Conservation (phyloP, 495 filamentous ascomycete species). For the Xanthoparmelia taractica region DNA sequence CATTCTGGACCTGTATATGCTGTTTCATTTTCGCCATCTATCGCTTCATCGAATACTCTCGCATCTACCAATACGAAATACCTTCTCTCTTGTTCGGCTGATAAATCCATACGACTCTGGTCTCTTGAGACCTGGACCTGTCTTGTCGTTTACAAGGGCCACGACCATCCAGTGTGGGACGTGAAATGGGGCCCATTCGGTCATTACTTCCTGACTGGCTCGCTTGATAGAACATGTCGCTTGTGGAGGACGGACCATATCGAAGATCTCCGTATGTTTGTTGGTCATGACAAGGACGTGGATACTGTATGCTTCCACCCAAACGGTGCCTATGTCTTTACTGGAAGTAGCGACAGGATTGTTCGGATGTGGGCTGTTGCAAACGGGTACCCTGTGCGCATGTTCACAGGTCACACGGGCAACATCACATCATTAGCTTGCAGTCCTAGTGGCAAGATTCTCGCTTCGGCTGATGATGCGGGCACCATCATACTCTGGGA, state of each 20-base stretch:
- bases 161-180: conserved; percentile 81
- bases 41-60: conserved; percentile 39
- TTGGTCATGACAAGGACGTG: conserved; percentile 83
- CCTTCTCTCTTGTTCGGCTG: conserved; percentile 79
- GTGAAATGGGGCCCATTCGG: conserved; percentile 87
- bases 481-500: conserved; percentile 93
- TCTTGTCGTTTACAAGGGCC: conserved; percentile 85
- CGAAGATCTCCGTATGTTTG: conserved; percentile 77
- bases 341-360: conserved; percentile 78
- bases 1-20: conserved; percentile 84
- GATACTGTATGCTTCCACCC: conserved; percentile 84
- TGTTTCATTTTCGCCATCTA: conserved; percentile 79
- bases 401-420: conserved; percentile 87
- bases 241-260: conserved; percentile 89
- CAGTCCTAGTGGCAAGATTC: conserved; percentile 74
- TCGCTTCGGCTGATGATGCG: conserved; percentile 78
- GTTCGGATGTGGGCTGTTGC: conserved; percentile 96
- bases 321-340: conserved; percentile 87
- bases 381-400: conserved; percentile 73
- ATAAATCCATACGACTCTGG: conserved; percentile 85
- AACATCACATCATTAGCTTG: conserved; percentile 76
- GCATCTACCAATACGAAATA: conserved; percentile 59
- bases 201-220: conserved; percentile 86
- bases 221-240: conserved; percentile 80
- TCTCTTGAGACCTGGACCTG: conserved; percentile 82